A percentile compares a stretch with the other conserved stretches of the same genome.
Evolutionary conservation across 2,329 filamentous ascomycete species (phyloP).

Genomic region (Huntiella decipiens): DNA sequence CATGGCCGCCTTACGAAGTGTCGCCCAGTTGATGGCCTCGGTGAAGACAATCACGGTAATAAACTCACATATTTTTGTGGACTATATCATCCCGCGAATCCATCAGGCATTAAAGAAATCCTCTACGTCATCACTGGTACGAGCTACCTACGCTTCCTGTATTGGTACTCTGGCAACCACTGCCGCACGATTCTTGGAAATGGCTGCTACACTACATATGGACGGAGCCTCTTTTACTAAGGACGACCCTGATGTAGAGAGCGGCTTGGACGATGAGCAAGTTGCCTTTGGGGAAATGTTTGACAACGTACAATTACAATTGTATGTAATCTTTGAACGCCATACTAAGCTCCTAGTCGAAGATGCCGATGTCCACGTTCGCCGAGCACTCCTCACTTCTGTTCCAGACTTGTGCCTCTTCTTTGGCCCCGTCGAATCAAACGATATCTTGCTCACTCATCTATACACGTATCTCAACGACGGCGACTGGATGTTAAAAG

Average conservation of each 20-base stretch:
- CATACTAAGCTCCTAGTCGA: conserved; percentile 84
- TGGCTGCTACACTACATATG: conserved; percentile 71
- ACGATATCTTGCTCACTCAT: conserved; percentile 90
- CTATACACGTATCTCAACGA: conserved; percentile 96
- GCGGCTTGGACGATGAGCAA: conserved; percentile 39
- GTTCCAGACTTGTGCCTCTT: conserved; percentile 88
- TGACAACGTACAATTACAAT: conserved; percentile 66
- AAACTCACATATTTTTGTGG: conserved; percentile 49
- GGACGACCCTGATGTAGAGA: conserved; percentile 62
- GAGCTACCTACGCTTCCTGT: conserved; percentile 84
- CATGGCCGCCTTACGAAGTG: conserved; percentile 64
- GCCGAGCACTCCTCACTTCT: conserved; percentile 76
- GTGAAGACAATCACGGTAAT: conserved; percentile 73
- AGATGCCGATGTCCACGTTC: conserved; percentile 67
- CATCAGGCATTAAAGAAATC: conserved; percentile 18
- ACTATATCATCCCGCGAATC: conserved; percentile 48
- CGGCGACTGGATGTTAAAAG: conserved; percentile 88
- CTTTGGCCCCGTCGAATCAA: conserved; percentile 78
- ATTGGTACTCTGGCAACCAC: conserved; percentile 75
- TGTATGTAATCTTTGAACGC: conserved; percentile 66
- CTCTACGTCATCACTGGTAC: conserved; percentile 49
- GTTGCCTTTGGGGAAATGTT: conserved; percentile 66
- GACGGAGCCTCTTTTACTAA: conserved; percentile 58
- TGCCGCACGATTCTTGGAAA: conserved; percentile 68
- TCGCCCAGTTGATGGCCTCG: conserved; percentile 74